Evolutionary conservation across 495 filamentous ascomycete species (phyloP).

Genomic region (Jackrogersella multiformis): DNA sequence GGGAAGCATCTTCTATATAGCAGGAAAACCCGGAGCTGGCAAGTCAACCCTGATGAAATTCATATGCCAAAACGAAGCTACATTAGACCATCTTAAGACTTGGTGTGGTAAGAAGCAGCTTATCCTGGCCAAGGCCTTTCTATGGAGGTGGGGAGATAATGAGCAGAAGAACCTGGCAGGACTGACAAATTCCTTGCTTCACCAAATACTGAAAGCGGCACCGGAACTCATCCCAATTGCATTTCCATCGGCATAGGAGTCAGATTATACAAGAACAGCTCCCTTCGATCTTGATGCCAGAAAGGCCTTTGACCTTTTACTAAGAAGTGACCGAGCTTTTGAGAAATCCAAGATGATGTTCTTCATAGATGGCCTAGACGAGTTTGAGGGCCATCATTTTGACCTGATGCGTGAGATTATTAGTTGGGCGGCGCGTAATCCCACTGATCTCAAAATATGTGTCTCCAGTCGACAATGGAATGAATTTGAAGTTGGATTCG

Average conservation of each 20-base stretch:
- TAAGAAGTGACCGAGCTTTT: not conserved
- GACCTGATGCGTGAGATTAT: conserved; percentile 20
- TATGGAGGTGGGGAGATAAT: conserved; percentile 24
- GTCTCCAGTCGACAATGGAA: conserved; percentile 33
- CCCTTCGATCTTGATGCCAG: too few species aligned
- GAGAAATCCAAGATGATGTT: conserved; percentile 33
- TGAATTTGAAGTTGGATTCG: conserved; percentile 29
- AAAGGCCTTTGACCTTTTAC: conserved; percentile 5
- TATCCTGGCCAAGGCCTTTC: conserved; percentile 27
- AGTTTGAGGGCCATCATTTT: conserved; percentile 45
- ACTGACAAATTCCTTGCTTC: conserved; percentile 19
- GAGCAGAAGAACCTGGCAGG: conserved; percentile 31
- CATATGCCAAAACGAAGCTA: conserved; percentile 13
- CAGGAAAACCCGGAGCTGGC: conserved; percentile 32
- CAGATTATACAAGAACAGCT: too few species aligned
- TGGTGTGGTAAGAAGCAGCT: conserved; percentile 25
- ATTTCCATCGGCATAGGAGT: too few species aligned
- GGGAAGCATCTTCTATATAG: conserved; percentile 29
- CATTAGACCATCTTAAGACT: conserved; percentile 10
- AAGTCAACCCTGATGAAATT: conserved; percentile 42
- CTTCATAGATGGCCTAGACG: conserved; percentile 62
- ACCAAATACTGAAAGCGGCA: conserved; percentile 16
- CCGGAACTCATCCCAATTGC: conserved; percentile 17
- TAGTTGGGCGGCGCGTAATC: not conserved
- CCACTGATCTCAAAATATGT: conserved; percentile 23